Evolutionary conservation across 2,329 filamentous ascomycete species (phyloP).

Genomic region (Alternaria solani): DNA sequence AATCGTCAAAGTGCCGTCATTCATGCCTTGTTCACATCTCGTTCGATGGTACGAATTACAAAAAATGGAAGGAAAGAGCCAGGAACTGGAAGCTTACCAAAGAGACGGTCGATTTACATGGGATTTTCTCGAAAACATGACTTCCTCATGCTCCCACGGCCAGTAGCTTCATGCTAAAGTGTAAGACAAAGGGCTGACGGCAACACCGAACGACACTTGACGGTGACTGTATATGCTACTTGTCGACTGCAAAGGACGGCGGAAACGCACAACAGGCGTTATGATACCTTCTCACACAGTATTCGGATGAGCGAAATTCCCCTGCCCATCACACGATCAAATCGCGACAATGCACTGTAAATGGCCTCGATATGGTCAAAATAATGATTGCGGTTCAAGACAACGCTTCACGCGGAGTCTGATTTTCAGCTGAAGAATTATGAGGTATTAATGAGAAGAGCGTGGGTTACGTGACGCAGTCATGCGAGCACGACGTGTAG

Average conservation of each 20-base stretch:
- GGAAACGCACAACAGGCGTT: neutral
- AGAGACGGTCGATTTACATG: neutral
- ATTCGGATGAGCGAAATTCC: neutral
- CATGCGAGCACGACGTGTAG: conserved; percentile 31
- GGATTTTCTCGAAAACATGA: neutral
- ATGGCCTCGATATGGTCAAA: too few relatives aligned
- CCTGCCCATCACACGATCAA: too few relatives aligned
- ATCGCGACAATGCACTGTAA: too few relatives aligned
- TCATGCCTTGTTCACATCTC: neutral
- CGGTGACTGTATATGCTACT: neutral
- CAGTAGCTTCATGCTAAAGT: neutral
- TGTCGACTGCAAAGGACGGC: neutral
- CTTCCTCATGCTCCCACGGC: neutral
- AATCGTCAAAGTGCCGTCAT: neutral
- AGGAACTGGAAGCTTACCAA: neutral
- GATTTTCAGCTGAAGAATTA: too few relatives aligned
- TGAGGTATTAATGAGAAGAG: too few relatives aligned
- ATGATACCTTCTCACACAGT: neutral
- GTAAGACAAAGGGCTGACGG: neutral
- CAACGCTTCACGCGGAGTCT: too few relatives aligned
- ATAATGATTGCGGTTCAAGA: too few relatives aligned
- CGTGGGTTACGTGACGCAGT: neutral
- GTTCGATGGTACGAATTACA: neutral
- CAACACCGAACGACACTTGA: neutral
- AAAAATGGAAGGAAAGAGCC: neutral